Conservation (phyloP, 441 rosid genomes). For the Populus trichocarpa region DNA sequence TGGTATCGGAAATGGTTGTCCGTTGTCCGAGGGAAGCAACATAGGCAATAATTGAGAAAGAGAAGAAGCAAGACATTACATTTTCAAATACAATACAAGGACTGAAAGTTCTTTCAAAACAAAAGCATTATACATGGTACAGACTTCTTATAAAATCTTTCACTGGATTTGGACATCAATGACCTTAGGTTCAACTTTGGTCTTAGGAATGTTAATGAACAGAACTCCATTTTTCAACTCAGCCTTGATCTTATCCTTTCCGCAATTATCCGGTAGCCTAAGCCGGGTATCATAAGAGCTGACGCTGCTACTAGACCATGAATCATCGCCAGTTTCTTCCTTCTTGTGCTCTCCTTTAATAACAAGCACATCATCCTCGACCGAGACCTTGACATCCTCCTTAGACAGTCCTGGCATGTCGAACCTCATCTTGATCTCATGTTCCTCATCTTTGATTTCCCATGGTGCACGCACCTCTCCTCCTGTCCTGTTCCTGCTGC, state of each 20-base stretch:
- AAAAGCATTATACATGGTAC: not conserved
- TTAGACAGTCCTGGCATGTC: conserved; percentile 83
- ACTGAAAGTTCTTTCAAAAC: not conserved
- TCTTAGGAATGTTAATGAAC: conserved; percentile 57
- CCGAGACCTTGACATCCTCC: conserved; percentile 68
- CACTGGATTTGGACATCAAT: conserved; percentile 53
- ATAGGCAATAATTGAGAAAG: not conserved
- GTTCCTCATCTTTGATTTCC: conserved; percentile 75
- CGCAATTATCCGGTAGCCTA: conserved; percentile 56
- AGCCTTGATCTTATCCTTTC: conserved; percentile 62
- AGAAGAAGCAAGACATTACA: not conserved
- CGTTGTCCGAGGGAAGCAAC: not conserved
- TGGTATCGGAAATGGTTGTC: not conserved
- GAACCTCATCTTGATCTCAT: conserved; percentile 73
- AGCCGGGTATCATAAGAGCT: conserved; percentile 64
- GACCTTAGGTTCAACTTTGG: conserved; percentile 62
- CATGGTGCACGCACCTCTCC: conserved; percentile 61
- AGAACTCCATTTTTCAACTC: conserved; percentile 85
- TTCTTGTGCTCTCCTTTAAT: conserved; percentile 60
- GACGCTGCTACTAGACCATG: conserved; percentile 45
- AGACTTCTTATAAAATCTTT: not conserved
- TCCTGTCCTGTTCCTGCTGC: conserved; percentile 29
- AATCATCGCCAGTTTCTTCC: conserved; percentile 45
- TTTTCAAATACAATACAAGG: not conserved
- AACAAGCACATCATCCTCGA: conserved; percentile 63